These are phyloP conservation scores for Datura wrightii DNA, from an alignment of 257 asterid genomes.

Conservation along the genomic window DNA sequence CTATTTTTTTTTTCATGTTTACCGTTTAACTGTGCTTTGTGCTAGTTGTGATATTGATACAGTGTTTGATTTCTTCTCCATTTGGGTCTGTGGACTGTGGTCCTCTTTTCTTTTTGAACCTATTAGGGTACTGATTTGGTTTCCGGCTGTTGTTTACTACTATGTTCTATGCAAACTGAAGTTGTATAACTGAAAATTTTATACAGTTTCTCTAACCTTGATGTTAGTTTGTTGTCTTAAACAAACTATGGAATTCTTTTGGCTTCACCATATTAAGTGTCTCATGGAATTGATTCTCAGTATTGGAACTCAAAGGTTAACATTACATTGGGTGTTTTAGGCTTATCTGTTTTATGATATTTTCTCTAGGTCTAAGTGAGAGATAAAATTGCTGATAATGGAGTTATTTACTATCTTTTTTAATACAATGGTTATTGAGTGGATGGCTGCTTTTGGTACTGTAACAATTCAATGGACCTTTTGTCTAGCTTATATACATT, in stretches of 20 bases:
- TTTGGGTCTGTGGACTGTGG: background rate
- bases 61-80: background rate
- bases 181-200: background rate
- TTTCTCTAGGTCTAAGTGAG: background rate
- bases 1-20: too few relatives aligned
- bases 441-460: background rate
- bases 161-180: background rate
- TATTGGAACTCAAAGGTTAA: conserved; percentile 7
- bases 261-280: background rate
- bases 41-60: background rate
- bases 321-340: background rate
- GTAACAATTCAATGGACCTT: conserved; percentile 6
- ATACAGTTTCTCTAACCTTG: background rate
- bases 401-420: background rate
- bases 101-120: background rate
- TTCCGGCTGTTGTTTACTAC: background rate
- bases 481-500: background rate
- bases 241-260: background rate
- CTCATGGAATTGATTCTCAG: background rate
- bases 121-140: background rate
- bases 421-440: background rate
- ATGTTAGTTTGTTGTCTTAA: conserved; percentile 10
- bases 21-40: background rate
- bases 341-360: background rate
- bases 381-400: background rate